These are phyloP conservation scores for Mycena filopes DNA, from an alignment of 768 basidiomycete species.

Conservation along the genomic window DNA sequence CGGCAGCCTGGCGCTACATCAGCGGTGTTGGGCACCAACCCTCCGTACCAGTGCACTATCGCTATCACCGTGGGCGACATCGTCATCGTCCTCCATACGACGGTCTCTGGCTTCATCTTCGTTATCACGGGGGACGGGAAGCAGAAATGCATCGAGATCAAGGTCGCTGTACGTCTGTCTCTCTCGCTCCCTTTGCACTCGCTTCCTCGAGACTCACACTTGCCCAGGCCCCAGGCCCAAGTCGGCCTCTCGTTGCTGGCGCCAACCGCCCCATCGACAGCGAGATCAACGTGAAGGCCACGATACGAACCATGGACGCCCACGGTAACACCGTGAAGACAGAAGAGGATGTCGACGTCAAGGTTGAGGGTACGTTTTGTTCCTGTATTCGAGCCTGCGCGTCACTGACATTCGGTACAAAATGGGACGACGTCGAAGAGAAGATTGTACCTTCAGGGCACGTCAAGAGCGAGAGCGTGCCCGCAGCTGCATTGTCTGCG, in stretches of 20 bases:
- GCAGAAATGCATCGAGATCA: slow-evolving; percentile 16
- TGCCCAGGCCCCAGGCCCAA: background rate
- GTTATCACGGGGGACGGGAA: slow-evolving; percentile 8
- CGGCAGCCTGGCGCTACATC: too few relatives aligned
- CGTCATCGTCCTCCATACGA: slow-evolving; percentile 10
- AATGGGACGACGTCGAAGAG: too few relatives aligned
- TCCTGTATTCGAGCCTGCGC: background rate
- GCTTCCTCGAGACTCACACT: too few relatives aligned
- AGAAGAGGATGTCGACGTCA: background rate
- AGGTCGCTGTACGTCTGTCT: slow-evolving; percentile 1
- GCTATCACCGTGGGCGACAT: slow-evolving; percentile 2
- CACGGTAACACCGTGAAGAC: background rate
- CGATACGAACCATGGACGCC: background rate
- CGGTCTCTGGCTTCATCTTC: slow-evolving; percentile 8
- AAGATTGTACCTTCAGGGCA: too few relatives aligned
- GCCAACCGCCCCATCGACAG: background rate
- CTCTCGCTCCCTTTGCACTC: too few relatives aligned
- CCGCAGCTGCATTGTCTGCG: too few relatives aligned
- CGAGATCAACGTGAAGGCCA: slow-evolving; percentile 7
- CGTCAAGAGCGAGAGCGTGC: too few relatives aligned
- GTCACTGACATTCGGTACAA: too few relatives aligned
- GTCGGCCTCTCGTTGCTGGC: background rate
- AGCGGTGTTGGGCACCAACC: background rate
- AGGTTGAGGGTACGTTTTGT: slow-evolving; percentile 1
- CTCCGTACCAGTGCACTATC: slow-evolving; percentile 4